Conservation (phyloP, 1,139 yeast species). For the Yamadazyma membranifaciens region DNA sequence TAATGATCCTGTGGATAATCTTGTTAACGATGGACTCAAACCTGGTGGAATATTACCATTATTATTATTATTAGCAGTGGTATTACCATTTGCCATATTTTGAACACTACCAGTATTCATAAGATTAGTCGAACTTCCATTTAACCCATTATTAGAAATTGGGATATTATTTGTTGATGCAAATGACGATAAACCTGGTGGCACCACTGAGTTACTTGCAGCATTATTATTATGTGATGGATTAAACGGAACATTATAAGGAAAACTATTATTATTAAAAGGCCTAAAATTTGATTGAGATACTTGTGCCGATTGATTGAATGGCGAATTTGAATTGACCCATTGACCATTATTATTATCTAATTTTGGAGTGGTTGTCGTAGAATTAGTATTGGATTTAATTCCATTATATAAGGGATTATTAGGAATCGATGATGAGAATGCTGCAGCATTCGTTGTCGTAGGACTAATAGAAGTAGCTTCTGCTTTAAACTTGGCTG, state of each 20-base stretch:
- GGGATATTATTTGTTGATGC: conserved; percentile 9
- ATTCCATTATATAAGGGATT: conserved; percentile 5
- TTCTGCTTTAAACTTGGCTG: conserved; percentile 14
- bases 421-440: not conserved
- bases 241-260: conserved; percentile 9
- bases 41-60: conserved; percentile 23
- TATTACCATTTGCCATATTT: not conserved
- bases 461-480: too few species aligned
- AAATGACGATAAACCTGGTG: conserved; percentile 9
- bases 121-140: not conserved
- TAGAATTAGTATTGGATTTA: conserved; percentile 1
- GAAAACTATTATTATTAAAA: conserved; percentile 6
- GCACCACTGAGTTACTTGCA: conserved; percentile 1
- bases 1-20: conserved; percentile 4
- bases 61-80: not conserved
- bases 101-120: not conserved
- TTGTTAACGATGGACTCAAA: conserved; percentile 6
- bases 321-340: conserved; percentile 9
- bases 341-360: conserved; percentile 9
- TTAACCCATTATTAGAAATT: not conserved
- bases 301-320: conserved; percentile 4
- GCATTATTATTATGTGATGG: not conserved
- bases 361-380: conserved; percentile 13
- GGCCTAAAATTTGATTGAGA: conserved; percentile 5
- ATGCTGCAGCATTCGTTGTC: not conserved